phyloP scores from a whole-genome alignment of 83 land plant genomes.

The Picea engelmannii region DNA sequence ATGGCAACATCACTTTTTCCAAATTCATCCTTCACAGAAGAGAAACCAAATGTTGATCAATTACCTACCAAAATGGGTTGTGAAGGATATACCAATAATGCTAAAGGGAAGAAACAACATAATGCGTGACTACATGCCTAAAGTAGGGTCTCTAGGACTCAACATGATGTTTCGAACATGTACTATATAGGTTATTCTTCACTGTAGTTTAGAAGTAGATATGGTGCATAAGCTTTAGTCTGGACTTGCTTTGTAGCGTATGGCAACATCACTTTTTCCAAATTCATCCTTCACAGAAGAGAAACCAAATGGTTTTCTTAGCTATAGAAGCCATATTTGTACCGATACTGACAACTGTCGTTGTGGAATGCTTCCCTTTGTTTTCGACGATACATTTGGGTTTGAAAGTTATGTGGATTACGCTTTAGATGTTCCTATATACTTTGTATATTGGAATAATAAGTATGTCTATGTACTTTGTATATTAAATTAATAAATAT shows the following conservation, averaged over 20 bases:
- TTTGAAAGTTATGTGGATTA: slow-evolving; percentile 75
- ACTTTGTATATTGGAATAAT: slow-evolving; percentile 84
- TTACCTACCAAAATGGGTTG: too few relatives aligned
- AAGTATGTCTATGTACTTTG: too few relatives aligned
- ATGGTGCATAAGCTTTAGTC: slow-evolving; percentile 90
- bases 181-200: slow-evolving; percentile 97
- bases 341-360: slow-evolving; percentile 92
- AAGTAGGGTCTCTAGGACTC: slow-evolving; percentile 10
- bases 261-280: slow-evolving; percentile 96
- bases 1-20: slow-evolving; percentile 98
- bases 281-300: slow-evolving; percentile 97
- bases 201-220: slow-evolving; percentile 86
- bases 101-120: too few relatives aligned
- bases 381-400: slow-evolving; percentile 92
- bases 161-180: slow-evolving; percentile 99
- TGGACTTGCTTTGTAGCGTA: slow-evolving; percentile 95
- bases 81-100: too few relatives aligned
- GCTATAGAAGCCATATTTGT: slow-evolving; percentile 99
- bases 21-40: slow-evolving; percentile 95
- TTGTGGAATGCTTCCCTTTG: slow-evolving; percentile 95
- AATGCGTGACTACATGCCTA: too few relatives aligned
- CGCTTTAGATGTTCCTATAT: slow-evolving; percentile 96
- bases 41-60: slow-evolving; percentile 97
- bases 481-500: too few relatives aligned
- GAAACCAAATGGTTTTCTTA: slow-evolving; percentile 92